Evolutionary conservation across 495 filamentous ascomycete genomes (phyloP), one percentile per base, ranked within the genome.

Genomic region (Aspergillus baeticus): DNA sequence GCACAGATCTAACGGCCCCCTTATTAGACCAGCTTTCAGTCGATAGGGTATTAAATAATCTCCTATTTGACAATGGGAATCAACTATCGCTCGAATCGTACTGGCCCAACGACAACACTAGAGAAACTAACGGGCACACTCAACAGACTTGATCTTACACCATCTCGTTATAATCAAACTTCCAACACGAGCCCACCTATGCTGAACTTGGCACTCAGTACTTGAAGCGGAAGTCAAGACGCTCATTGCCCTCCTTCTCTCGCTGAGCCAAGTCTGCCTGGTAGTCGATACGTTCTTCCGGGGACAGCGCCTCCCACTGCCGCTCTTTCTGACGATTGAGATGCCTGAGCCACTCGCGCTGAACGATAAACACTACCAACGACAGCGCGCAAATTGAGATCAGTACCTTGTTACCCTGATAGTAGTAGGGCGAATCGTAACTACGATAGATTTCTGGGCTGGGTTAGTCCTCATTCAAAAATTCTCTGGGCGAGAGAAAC

Each of bases 161-260:
- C 36, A 4, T 5, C 11, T 5, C 11, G 5, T 4, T 14, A 38
- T 15, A 8, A 31, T 10, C 48, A 14, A 14, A 4, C 20, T n/a
- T n/a, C 22, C 45, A n/a, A n/a, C 15, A 3, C 2, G 22, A 7
- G 15, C 10, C 5, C 5, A 14, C 36, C 10, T 3, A 5, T 36
- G 29, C 31, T 20, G 3, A n/a, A 13, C 14, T 23, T n/a, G n/a
- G n/a, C n/a, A n/a, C 14, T 46, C 39, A 70, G 20, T 68, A 68
- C 26, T 62, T 63, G 42, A 73, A 77, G 22, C 66, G 58, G 58
- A 77, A 75, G 36, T 77, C 74, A 51, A 77, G 46, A 29, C 74
- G 57, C 63, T 68, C 67, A 42, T 71, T 75, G 10, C 71, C 70
- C 3, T 73, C 71, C 26, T 58, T 39, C 48, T 71, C 70, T 7